Evolutionary conservation across 2,329 filamentous ascomycete species (phyloP).

Genomic region (Colletotrichum sp.): DNA sequence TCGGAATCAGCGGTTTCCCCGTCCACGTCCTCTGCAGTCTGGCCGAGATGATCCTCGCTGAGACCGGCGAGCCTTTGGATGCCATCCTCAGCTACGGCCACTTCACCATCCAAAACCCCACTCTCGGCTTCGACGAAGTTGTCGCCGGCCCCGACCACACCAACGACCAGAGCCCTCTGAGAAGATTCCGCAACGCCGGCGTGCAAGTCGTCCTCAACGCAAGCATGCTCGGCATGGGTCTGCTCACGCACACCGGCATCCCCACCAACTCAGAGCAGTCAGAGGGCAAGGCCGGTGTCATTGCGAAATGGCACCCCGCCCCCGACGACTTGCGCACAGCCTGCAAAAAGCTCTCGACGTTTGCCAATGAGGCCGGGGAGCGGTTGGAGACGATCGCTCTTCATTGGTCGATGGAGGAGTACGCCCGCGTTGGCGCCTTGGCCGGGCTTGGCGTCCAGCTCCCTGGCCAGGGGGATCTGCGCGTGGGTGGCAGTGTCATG

Average conservation of each 20-base stretch:
- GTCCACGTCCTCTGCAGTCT: slow-evolving; percentile 75
- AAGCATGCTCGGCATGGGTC: slow-evolving; percentile 88
- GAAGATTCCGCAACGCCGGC: slow-evolving; percentile 69
- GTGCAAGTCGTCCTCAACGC: slow-evolving; percentile 88
- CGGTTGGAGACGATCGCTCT: slow-evolving; percentile 83
- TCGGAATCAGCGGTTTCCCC: slow-evolving; percentile 93
- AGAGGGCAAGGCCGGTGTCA: slow-evolving; percentile 66
- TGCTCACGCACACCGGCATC: slow-evolving; percentile 79
- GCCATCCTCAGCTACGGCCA: slow-evolving; percentile 14
- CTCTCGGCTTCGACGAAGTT: slow-evolving; percentile 72
- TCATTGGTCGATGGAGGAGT: slow-evolving; percentile 74
- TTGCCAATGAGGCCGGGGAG: slow-evolving; percentile 69
- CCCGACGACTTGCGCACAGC: slow-evolving; percentile 70
- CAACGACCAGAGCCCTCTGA: slow-evolving; percentile 79
- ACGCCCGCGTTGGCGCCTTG: slow-evolving; percentile 54
- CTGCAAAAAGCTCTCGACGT: slow-evolving; percentile 65
- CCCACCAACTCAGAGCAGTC: background rate
- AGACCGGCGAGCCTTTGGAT: slow-evolving; percentile 9
- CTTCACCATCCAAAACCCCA: slow-evolving; percentile 17
- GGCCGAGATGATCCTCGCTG: slow-evolving; percentile 48
- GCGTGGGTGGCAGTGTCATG: slow-evolving; percentile 65
- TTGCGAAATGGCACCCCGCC: slow-evolving; percentile 87
- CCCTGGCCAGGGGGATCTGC: slow-evolving; percentile 19
- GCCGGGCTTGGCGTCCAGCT: slow-evolving; percentile 37
- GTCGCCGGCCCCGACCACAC: slow-evolving; percentile 91